Evolutionary conservation across 768 basidiomycete genomes (phyloP).

Genomic region (Pulveroboletus sp.): DNA sequence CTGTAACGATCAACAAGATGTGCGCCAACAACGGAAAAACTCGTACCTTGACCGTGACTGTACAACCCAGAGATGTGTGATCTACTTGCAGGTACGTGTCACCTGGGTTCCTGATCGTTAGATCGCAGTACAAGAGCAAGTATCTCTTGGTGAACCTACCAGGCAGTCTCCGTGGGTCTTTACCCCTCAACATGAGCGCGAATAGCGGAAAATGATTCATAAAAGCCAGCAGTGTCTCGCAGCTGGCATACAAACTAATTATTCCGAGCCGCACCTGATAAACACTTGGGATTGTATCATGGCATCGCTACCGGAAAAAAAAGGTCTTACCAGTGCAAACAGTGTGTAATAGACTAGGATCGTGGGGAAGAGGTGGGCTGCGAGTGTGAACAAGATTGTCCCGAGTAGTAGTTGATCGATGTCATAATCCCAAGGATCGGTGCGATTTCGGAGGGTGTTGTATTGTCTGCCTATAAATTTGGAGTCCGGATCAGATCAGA

Average conservation of each 20-base stretch:
- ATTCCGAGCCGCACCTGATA: constrained; percentile 49
- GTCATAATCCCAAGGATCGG: constrained; percentile 87
- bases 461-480: constrained; percentile 68
- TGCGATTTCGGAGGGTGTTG: constrained; percentile 82
- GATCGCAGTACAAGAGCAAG: neutral
- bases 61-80: constrained; percentile 23
- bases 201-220: constrained; percentile 95
- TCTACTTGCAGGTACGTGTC: constrained; percentile 25
- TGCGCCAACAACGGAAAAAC: neutral
- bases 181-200: constrained; percentile 73
- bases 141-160: constrained; percentile 38
- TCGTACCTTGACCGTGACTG: constrained; percentile 20
- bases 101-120: constrained; percentile 14
- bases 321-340: constrained; percentile 56
- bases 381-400: constrained; percentile 79
- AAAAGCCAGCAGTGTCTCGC: constrained; percentile 67
- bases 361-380: constrained; percentile 81
- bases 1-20: constrained; percentile 28
- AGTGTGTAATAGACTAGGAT: constrained; percentile 80
- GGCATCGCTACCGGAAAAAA: neutral
- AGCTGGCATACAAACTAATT: constrained; percentile 52
- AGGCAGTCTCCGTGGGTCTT: constrained; percentile 80
- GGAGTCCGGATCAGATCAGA: neutral
- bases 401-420: constrained; percentile 94
- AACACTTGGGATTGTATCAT: neutral